Evolutionary conservation across 768 basidiomycete genomes (phyloP), one percentile per base, ranked within the genome.

Genomic region (Lactifluus pinguis): DNA sequence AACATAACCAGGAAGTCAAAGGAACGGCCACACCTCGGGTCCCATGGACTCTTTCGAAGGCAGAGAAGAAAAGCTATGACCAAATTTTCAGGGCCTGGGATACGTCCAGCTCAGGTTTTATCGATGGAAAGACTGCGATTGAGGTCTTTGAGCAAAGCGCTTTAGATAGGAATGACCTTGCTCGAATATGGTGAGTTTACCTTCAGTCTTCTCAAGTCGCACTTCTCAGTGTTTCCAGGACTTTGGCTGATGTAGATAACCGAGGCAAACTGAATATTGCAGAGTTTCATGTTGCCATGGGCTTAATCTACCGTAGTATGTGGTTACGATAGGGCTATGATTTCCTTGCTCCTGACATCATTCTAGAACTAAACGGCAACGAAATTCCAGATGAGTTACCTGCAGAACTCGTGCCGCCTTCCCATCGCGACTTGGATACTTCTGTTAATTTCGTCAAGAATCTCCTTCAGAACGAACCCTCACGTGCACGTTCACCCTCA

Each of bases 221-320:
- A 49, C 30, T 45, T 42, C 30, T 54, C 6, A 44, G 15, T 54
- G 45, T 6, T 49, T 38, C 13, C 51, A 98, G 94, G 95, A 86
- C 84, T 14, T 80, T 98, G 6, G 92, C 95, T 19, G 97, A 99
- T 73, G 80, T 83, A 42, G 89, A 95, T 62, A 92, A 98, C 73
- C 86, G 93, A 25, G 97, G 97, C 25, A 97, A 94, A 72, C 82
- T 98, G 51, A 98, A 97, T 67, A 77, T 95, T 30, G 88, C 91
- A 14, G 97, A 98, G 71, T 99, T 99, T 71, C 93, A 98, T 70
- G 90, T 98, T 60, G 97, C 97, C 0, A 99, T 99, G 95, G 93
- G 91, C 55, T 77, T 98, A 57, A 98, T 99, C 69, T 98, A 94
- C 74, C 86, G 97, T 69, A 81, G 95, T 98, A 75, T 67, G 90